Base-by-base conservation (phyloP, 2,329 filamentous ascomycete species). In the Neoarthrinium moseri region DNA sequence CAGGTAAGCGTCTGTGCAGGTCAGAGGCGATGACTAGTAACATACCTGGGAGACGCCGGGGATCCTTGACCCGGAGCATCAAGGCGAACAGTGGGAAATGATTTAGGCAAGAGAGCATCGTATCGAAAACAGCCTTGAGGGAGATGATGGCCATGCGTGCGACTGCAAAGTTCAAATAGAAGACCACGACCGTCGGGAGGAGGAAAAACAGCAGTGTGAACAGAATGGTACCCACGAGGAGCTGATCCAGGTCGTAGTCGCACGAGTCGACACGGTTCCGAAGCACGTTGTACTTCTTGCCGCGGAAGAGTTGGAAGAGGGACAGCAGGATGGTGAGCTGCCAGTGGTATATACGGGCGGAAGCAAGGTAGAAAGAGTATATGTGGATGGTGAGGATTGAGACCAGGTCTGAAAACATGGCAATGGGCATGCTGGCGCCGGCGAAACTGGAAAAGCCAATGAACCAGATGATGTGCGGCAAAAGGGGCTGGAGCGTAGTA, bases 251-350 rank as follows among this genome's bases (percentile, higher is more conserved):
- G 63, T 97, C 94, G 69, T 99, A 99, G 70, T 97, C 94, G 74
- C 94, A 99, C 37, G 91, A 96, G 65, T 99, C 94, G 59, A 99
- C 97, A 69, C 94, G 91, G 62, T 96, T 96, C 51, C 95, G 87
- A 18, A 99, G 80, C 13, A 99, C 87, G 56, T 99, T 99, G 63
- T 95, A 87, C 67, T 99, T 99, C 73, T 96, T 97, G 48, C 94
- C 95, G 24, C 92, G 89, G 64, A 99, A 99, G 8, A 99, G 83
- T 64, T 99, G 95, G 67, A 99, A 99, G n/a, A 99, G 83, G 10
- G 92, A 97, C 54, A 92, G 86, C 53, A 99, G 86, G 51, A 99
- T 97, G 4, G 88, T 95, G 50, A 99, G 83, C 68, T 99, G 94
- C 94, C 94, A 99, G 69, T 97, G 91, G 68, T 92, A 99, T 59